Base-by-base conservation (phyloP, 2,329 filamentous ascomycete genomes). In the Trichoderma sp. region DNA sequence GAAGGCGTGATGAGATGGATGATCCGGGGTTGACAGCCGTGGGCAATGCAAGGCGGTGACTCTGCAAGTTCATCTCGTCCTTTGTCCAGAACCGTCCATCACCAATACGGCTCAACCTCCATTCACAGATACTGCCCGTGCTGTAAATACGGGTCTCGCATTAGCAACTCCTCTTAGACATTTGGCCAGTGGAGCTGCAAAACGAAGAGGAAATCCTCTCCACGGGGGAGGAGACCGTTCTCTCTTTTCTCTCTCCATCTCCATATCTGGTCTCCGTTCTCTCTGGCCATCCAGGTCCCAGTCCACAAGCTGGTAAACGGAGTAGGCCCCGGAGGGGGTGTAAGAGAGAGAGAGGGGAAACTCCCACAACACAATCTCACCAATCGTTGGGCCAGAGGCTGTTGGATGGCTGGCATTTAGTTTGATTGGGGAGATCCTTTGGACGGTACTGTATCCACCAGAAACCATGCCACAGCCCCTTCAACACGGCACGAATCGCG, bases 381-480 rank as follows among this genome's bases (percentile, higher is more conserved):
- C 57, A 69, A 50, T 62, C 57, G 67, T 62, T 53, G 67, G 43
- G 26, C 30, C 12, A 32, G 67, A 36, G 59, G n/a, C 39, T 69
- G 67, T 61, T 61, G 67, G 67, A 61, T 69, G 67, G 67, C 28
- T 61, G 28, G 30, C 28, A 61, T 28, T 26, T 50, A 15, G 26
- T 34, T 68, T 61, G 55, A 68, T 68, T 68, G 66, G 66, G 50
- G 47, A 70, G 47, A 50, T 53, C 39, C 39, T 69, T 61, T 69
- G 67, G 57, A 69, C 36, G 57, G 39, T 28, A 69, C n/a, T 39
- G 39, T 69, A 69, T 61, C 67, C 67, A 69, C 57, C 34, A 43
- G n/a, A n/a, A 58, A 59, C 65, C 65, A 43, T 39, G 47, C 55
- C 65, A 68, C 59, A 50, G 55, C 53, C 55, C 65, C 55, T 70